Conservation (phyloP, 495 filamentous ascomycete species). For the Aspergillus sclerotioniger region DNA sequence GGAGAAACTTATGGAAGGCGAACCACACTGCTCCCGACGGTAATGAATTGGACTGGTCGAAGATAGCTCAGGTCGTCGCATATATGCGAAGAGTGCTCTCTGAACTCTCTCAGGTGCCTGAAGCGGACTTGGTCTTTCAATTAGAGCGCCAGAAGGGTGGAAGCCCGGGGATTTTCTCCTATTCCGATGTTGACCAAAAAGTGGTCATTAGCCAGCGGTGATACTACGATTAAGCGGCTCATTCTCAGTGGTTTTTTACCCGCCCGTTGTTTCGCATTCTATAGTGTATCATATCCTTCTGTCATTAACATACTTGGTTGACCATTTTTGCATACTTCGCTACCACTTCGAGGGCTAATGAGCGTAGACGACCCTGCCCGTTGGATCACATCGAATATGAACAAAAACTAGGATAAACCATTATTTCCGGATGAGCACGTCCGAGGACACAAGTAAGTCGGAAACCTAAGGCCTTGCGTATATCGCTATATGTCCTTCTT, state of each 20-base stretch:
- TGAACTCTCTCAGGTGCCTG: slow-evolving; percentile 60
- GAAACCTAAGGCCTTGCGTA: not conserved
- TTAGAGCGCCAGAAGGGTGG: slow-evolving; percentile 22
- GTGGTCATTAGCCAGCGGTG: slow-evolving; percentile 32
- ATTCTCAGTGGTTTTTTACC: not conserved
- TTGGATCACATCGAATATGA: not conserved
- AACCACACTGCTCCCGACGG: slow-evolving; percentile 38
- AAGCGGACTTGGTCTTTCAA: slow-evolving; percentile 51
- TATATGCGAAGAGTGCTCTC: slow-evolving; percentile 72
- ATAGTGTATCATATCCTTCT: not conserved
- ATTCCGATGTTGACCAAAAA: slow-evolving; percentile 33
- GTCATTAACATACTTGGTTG: not conserved
- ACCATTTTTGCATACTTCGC: not conserved
- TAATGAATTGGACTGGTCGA: slow-evolving; percentile 63
- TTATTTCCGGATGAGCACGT: not conserved
- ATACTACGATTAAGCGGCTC: not conserved
- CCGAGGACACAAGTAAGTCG: not conserved
- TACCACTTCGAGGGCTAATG: not conserved
- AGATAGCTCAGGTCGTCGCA: slow-evolving; percentile 69
- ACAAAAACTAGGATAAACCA: not conserved
- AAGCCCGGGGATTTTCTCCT: slow-evolving; percentile 35
- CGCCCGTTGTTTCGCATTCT: not conserved
- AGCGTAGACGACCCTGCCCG: not conserved
- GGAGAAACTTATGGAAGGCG: slow-evolving; percentile 89
- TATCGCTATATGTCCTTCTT: slow-evolving; percentile 28